Evolutionary conservation across 2,329 filamentous ascomycete species (phyloP), one percentile per base, ranked within the genome.

Genomic region (Aspergillus intermedius): DNA sequence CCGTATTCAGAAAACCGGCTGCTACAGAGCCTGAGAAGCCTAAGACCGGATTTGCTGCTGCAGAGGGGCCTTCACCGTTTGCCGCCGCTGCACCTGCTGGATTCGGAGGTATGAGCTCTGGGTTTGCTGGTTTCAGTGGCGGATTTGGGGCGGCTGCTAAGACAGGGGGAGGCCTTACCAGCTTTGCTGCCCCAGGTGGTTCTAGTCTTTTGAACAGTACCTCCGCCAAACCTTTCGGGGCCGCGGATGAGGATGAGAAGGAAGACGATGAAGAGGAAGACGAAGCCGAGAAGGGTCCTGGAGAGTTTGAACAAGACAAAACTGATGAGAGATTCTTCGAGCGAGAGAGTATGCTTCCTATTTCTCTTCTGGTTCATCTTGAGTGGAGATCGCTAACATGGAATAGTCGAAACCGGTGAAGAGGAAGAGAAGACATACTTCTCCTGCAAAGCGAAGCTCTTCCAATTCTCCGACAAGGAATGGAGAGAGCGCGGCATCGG

Each of bases 401-500:
- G 9, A 37, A 47, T 58, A 91, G 80, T 91, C 39, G 86, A 95
- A 64, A 91, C 93, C 45, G 91, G 91, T 48, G 91, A 97, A 70
- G 83, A 90, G 60, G 83, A 83, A 44, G 91, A 97, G 66, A 77
- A 77, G 17, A 91, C 87, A 1, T 72, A 88, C 44, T 80, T 91
- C 62, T 79, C 82, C 41, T 82, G 86, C 50, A 84, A 91, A 55
- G 86, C 88, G 17, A 95, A 94, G 68, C 80, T 97, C 50, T 97
- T 88, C 72, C 80, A 85, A 49, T 86, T 93, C 60, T 82, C 86
- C 32, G 78, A 77, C 42, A 80, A 80, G 47, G 83, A 83, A 42
- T 97, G 91, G 91, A 91, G 91, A 67, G 91, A 97, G 71, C 83
- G 91, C 46, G 91, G 91, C 10, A 79, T 84, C 3, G 91, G 91